These are phyloP conservation scores for Brassica incana DNA, from an alignment of 345 rosid genomes.

Conservation along the genomic window DNA sequence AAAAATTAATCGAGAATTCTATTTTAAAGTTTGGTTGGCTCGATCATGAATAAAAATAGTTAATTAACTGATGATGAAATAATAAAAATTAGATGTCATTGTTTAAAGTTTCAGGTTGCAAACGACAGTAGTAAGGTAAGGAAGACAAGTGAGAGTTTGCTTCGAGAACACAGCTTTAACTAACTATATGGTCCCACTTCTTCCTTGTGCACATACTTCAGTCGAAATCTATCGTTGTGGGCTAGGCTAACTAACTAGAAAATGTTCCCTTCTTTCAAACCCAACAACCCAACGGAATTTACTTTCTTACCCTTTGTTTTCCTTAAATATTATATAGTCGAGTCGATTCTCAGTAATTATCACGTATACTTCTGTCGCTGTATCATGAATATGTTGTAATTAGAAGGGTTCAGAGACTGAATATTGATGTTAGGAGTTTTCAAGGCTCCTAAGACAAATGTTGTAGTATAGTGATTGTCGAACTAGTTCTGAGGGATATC, in stretches of 20 bases:
- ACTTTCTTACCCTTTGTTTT: conserved; percentile 8
- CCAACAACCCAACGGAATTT: conserved; percentile 43
- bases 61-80: not conserved
- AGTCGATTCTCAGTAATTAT: not conserved
- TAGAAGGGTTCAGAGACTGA: too few species aligned
- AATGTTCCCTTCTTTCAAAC: conserved; percentile 38
- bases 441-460: too few species aligned
- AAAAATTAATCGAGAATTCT: not conserved
- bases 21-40: conserved; percentile 26
- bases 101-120: conserved; percentile 12
- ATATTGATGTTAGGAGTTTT: too few species aligned
- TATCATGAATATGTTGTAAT: not conserved
- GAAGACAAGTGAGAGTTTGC: conserved; percentile 38
- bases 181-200: conserved; percentile 52
- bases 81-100: not conserved
- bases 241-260: conserved; percentile 27
- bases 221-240: conserved; percentile 39
- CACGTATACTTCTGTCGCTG: not conserved
- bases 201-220: conserved; percentile 27
- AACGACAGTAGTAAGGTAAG: conserved; percentile 32
- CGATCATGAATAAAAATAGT: conserved; percentile 27
- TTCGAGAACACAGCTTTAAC: conserved; percentile 68
- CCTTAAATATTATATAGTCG: not conserved
- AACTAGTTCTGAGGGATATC: too few species aligned
- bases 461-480: too few species aligned